Evolutionary conservation across 2,329 filamentous ascomycete genomes (phyloP), one percentile per base, ranked within the genome.

Genomic region (Phialophora verrucosa): DNA sequence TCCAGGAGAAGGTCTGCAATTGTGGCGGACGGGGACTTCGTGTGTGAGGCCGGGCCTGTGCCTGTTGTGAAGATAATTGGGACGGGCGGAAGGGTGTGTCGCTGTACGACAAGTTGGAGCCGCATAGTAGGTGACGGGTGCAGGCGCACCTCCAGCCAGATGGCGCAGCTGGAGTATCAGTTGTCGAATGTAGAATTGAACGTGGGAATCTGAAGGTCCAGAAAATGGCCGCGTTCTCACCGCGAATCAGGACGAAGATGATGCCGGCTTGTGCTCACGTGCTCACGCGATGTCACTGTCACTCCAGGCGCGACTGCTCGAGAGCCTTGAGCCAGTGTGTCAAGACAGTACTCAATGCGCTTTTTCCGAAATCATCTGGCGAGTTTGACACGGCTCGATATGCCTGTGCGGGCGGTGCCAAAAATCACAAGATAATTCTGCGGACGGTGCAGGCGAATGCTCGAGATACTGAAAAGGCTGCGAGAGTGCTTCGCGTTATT

Each of bases 1-100:
- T 92, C 86, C 69, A 91, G 87, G 44, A 97, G 83, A 1, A 97
- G 85, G 71, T 90, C 87, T 32, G 91, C 85, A 67, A 97, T 84
- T 1, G 92, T 96, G 54, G 88, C 84, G 14, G 83, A 81, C 61
- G 83, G 65, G 74, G 70, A 58, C 78, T 70, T 72, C 71, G 74
- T 78, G 75, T 76, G 65, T 79, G 68, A 70, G 78, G 71, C 82
- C 79, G 59, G 83, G 32, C 66, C 62, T 4, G 68, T 62, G 55
- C 64, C 78, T 20, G 90, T 85, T 31, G 86, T 85, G 88, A 91
- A 94, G 49, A 94, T 82, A 62, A 95, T 84, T 70, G 87, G 87
- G 63, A 88, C 85, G 49, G 90, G 85, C 7, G 92, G 92, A 27
- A 95, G 83, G 51, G 84, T 86, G 78, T 94, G 87, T 64, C 92